Base-by-base conservation (phyloP, 306 rosid genomes). In the Malus sylvestris region DNA sequence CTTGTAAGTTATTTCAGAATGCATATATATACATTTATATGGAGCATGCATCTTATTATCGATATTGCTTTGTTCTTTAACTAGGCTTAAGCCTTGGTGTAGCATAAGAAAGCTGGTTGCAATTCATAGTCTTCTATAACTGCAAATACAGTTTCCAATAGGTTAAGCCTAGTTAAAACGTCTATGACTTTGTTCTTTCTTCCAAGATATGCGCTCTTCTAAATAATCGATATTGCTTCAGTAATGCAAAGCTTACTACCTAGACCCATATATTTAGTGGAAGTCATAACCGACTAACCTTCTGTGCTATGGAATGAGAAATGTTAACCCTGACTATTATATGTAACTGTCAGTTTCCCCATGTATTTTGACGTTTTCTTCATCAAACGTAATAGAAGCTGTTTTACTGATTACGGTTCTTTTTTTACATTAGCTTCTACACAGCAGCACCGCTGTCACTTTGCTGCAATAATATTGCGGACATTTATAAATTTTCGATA, bases 391-490 rank as follows among this genome's bases (percentile, higher is more conserved):
- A 73, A n/a, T 55, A 25, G 29, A 73, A 79, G 73, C 65, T 60
- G 68, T 30, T 64, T 14, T 71, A 33, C 76, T 89, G 78, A 88
- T 85, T 6, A 76, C 53, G 67, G 68, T 75, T 76, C 35, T 69
- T 85, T 81, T 84, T 83, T 66, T 77, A 84, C 82, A 77, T 83
- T 89, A 94, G 97, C 75, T 94, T 89, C 91, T 92, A 92, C 83
- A 64, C 83, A 75, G 97, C 90, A 75, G 93, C 89, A n/a, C 96
- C 98, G 8, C 79, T 92, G 58, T 92, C 97, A 35, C 91, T 94
- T 69, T 94, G 97, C 81, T 82, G 92, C 84, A 90, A 88, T 86
- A 83, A 78, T 72, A 78, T 80, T 22, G 77, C 79, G 11, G 97
- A 92, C 52, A 87, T 86, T 73, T 89, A 81, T 82, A 71, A 81